Base-by-base conservation (phyloP, 371 early-diverging fungal genomes). In the Syncephalastrum sp. region DNA sequence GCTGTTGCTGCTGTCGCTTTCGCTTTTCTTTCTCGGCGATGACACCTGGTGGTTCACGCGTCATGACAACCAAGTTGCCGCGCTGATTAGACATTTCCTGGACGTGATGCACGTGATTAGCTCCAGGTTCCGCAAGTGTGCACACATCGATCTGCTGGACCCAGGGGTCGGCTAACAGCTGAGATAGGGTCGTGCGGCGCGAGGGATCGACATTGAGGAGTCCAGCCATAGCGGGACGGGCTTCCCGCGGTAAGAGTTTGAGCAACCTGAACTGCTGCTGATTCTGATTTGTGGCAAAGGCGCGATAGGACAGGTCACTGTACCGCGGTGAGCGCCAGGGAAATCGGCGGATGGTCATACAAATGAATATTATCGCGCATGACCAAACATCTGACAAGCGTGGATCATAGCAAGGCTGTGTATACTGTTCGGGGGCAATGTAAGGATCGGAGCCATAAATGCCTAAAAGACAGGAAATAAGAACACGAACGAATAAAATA, bases 361-460 rank as follows among this genome's bases (percentile, higher is more conserved):
- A 86, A 54, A 89, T 69, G 69, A 85, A 88, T 56, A 91, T 86
- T 45, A 91, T 87, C n/a, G 86, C 91, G 52, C 87, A 69, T 27
- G 89, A 88, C 91, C 91, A 91, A 38, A 88, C 62, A 68, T 91
- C 91, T 23, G 87, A 79, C 41, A 79, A 62, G n/a, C 83, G 81
- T 49, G 90, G 84, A 57, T 88, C 88, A 60, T 89, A 86, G 16
- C 54, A 63, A 14, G 73, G 61, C 19, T 77, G 75, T 44, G 64
- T 67, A 64, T 90, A 91, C 19, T 91, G 85, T 77, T 96, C 96
- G 24, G 96, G 96, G 0, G 94, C 92, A 58, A 95, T 95, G 69
- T 94, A 96, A 15, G 95, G 94, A 45, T 91, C 90, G 8, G 91
- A 90, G 7, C 96, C 96, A 52, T 82, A 89, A 23, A 89, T 72